Conservation (phyloP, 768 basidiomycete species). For the Suillus subaureus region DNA sequence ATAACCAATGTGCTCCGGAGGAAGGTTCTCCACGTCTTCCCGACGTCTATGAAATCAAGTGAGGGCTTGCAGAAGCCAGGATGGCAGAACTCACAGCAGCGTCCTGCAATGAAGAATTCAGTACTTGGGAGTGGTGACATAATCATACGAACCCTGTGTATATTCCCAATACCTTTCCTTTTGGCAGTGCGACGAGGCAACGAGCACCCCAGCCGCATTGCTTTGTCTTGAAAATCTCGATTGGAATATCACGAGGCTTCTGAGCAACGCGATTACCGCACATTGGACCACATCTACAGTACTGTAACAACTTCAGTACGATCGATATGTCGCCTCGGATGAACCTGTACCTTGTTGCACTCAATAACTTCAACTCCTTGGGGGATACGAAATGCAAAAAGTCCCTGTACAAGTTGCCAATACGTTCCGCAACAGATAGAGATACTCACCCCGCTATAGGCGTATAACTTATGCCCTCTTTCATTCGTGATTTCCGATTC, state of each 20-base stretch:
- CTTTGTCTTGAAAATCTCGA: slow-evolving; percentile 69
- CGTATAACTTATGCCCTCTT: slow-evolving; percentile 33
- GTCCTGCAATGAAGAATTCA: slow-evolving; percentile 34
- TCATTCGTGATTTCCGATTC: slow-evolving; percentile 41
- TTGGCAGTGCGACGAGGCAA: slow-evolving; percentile 40
- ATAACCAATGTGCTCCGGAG: slow-evolving; percentile 44
- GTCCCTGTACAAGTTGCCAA: slow-evolving; percentile 39
- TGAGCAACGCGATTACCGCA: slow-evolving; percentile 70
- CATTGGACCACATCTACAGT: slow-evolving; percentile 43
- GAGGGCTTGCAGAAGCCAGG: neutral
- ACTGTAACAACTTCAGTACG: slow-evolving; percentile 27
- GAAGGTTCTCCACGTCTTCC: slow-evolving; percentile 40
- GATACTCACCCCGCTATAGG: slow-evolving; percentile 46
- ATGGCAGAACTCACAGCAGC: slow-evolving; percentile 43
- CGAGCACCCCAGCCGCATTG: slow-evolving; percentile 69
- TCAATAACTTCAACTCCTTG: slow-evolving; percentile 59
- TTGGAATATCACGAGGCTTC: slow-evolving; percentile 51
- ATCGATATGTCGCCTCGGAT: neutral
- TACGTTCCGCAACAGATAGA: neutral
- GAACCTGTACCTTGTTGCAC: slow-evolving; percentile 56
- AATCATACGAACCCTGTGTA: slow-evolving; percentile 60
- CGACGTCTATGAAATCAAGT: slow-evolving; percentile 38
- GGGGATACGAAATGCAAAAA: slow-evolving; percentile 46
- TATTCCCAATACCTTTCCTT: slow-evolving; percentile 65
- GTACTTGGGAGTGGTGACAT: neutral